Conservation (phyloP, 176 grass and related monocot species). For the Aegilops umbellulata region DNA sequence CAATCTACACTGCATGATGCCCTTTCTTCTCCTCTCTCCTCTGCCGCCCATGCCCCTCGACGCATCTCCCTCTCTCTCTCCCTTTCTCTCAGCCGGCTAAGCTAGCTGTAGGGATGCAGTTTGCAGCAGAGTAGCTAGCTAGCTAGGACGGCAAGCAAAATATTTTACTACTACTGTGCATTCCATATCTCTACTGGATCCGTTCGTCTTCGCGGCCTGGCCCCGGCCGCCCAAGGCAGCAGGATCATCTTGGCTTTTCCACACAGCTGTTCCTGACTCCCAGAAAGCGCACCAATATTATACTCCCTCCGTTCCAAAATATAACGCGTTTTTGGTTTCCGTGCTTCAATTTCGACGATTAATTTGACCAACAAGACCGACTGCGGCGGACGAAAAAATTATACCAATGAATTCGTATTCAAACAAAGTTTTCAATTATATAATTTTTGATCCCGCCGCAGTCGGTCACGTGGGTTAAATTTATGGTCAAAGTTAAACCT, state of each 20-base stretch:
- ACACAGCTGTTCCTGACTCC: neutral
- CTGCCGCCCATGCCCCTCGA: neutral
- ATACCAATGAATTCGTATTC: too few species aligned
- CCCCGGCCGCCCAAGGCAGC: constrained; percentile 37
- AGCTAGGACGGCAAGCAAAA: constrained; percentile 43
- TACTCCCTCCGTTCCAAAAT: too few species aligned
- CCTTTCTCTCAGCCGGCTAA: neutral
- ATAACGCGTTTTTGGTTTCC: too few species aligned
- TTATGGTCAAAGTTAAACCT: too few species aligned
- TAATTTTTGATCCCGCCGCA: too few species aligned
- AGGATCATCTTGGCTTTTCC: neutral
- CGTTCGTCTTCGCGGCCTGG: neutral
- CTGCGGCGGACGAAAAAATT: too few species aligned
- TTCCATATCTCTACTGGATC: neutral
- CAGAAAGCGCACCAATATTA: neutral
- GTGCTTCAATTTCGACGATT: too few species aligned
- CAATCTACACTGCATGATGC: constrained; percentile 32
- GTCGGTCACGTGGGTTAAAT: too few species aligned
- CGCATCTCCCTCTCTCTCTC: neutral
- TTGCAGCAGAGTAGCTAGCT: neutral
- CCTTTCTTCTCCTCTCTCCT: neutral
- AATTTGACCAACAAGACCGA: too few species aligned
- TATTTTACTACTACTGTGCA: constrained; percentile 6
- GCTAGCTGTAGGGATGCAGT: neutral
- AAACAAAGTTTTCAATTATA: too few species aligned